Base-by-base conservation (phyloP, 805 yeast species). In the Candida koratica region DNA sequence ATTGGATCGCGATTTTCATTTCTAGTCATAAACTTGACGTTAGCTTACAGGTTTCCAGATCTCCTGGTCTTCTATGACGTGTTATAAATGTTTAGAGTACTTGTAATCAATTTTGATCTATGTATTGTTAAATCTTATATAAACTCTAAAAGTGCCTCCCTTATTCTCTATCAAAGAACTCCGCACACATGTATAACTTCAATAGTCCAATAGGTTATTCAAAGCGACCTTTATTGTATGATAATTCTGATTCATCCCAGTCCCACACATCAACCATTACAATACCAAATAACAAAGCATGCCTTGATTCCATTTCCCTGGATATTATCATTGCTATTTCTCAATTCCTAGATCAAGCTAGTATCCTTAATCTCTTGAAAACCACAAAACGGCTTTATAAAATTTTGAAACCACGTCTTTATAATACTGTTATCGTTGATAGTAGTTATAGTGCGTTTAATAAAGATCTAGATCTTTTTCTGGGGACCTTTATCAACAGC, bases 391-490 rank as follows among this genome's bases (percentile, higher is more conserved):
- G 53, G 3, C 50, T 67, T 43, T 61, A 60, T 41, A 33, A 37
- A 1, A 49, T 61, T 2, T 52, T 64, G 1, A 44, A 59, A 5
- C 57, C 58, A 0, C 46, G 68, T n/a, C 43, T 72, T 16, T 67
- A 65, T 43, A 65, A 64, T 26, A 53, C 62, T 12, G 52, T 62
- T 2, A 55, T 67, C 11, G 60, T 73, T 4, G 67, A 65, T 39
- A 53, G 64, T 37, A 53, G 53, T 29, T 66, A 48, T 38, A 58
- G 56, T 32, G 64, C 55, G 23, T 61, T 66, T 34, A 56, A 53
- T 35, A 53, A 45, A 34, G 59, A 60, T 41, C 44, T 42, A 34
- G 17, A 18, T 17, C 20, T 18, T 13, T 20, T 2, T 19, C 3
- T 7, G 11, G 41, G 31, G 3, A 39, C 46, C 8, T 44, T 32